Evolutionary conservation across 179 eudicot species (phyloP).

Genomic region (Beta lomatogona): DNA sequence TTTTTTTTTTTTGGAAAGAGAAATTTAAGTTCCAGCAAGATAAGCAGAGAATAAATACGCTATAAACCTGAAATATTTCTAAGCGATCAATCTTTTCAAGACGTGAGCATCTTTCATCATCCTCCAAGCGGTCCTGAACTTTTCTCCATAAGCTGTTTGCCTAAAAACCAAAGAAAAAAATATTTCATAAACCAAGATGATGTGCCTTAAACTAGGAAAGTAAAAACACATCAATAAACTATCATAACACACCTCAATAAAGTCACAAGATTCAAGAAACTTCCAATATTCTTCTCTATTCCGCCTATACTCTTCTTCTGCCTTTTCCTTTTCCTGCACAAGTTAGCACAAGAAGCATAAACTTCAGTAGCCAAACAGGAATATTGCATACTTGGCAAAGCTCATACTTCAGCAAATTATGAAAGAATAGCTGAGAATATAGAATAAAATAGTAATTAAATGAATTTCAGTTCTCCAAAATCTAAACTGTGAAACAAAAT

Average conservation of each 20-base stretch:
- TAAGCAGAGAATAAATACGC: neutral
- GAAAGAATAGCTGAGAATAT: neutral
- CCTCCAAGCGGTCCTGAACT: constrained; percentile 95
- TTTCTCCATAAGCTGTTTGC: constrained; percentile 92
- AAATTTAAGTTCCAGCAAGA: neutral
- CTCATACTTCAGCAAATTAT: neutral
- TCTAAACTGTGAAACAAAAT: neutral
- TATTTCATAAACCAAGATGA: constrained; percentile 2
- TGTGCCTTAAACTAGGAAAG: neutral
- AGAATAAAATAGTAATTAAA: neutral
- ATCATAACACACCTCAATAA: constrained; percentile 64
- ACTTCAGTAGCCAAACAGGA: constrained; percentile 11
- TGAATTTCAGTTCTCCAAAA: neutral
- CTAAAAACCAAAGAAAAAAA: constrained; percentile 35
- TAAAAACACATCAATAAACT: neutral
- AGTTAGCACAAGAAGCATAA: constrained; percentile 22
- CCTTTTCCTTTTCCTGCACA: constrained; percentile 84
- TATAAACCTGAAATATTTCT: constrained; percentile 75
- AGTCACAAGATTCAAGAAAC: constrained; percentile 82
- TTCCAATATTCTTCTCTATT: constrained; percentile 78
- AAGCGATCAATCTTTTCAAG: constrained; percentile 93
- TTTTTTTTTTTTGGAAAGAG: no score
- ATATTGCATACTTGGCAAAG: neutral
- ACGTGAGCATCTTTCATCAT: constrained; percentile 85
- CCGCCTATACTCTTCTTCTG: constrained; percentile 79